These are phyloP conservation scores for Grigorovia jiainica DNA, from an alignment of 805 yeast genomes.

Conservation along the genomic window DNA sequence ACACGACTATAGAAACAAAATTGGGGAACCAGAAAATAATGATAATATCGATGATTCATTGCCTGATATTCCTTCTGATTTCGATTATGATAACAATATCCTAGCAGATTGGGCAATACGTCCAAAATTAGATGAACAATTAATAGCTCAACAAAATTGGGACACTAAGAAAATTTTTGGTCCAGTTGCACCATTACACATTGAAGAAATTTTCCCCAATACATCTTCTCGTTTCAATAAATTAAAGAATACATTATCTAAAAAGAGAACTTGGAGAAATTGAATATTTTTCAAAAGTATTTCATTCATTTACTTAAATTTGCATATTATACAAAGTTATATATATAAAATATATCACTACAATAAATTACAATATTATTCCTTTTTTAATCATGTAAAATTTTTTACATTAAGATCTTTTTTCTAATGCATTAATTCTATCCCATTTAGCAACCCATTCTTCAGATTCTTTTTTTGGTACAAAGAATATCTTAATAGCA, in stretches of 20 bases:
- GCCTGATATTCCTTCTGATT: slow-evolving; percentile 42
- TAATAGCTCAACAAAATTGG: slow-evolving; percentile 39
- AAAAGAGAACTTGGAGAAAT: slow-evolving; percentile 1
- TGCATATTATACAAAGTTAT: not conserved
- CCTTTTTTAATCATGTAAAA: slow-evolving; percentile 19
- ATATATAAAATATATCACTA: not conserved
- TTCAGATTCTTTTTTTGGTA: slow-evolving; percentile 60
- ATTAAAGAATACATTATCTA: slow-evolving; percentile 26
- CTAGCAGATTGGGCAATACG: slow-evolving; percentile 56
- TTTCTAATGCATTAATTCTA: slow-evolving; percentile 47
- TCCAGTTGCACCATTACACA: slow-evolving; percentile 55
- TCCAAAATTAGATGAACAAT: slow-evolving; percentile 40
- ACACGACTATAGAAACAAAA: slow-evolving; percentile 22
- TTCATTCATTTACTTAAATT: not conserved
- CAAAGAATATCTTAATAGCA: slow-evolving; percentile 61
- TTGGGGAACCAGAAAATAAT: slow-evolving; percentile 9
- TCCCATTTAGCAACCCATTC: slow-evolving; percentile 63
- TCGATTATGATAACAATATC: slow-evolving; percentile 44
- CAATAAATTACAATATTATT: not conserved
- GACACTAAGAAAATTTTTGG: slow-evolving; percentile 71
- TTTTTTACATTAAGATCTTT: slow-evolving; percentile 30
- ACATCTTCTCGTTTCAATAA: slow-evolving; percentile 35
- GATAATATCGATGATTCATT: slow-evolving; percentile 20
- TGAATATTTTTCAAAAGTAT: not conserved
- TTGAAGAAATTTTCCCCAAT: slow-evolving; percentile 54